Conservation (phyloP, 371 early-diverging fungal genomes). For the Actinomucor elegans region DNA sequence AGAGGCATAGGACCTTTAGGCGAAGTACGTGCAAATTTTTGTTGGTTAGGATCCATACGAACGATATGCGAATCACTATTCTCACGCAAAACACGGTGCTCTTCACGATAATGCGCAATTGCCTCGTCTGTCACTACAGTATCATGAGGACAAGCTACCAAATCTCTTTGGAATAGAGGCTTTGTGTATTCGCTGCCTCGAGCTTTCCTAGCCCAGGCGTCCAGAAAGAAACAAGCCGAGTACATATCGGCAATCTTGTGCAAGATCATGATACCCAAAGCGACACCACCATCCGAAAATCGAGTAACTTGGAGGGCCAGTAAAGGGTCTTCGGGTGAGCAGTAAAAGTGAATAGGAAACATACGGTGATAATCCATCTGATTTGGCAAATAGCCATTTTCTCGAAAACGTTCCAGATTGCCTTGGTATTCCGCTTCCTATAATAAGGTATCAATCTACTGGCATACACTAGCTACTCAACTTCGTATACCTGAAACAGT, state of each 20-base stretch:
- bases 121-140: slow-evolving; percentile 29
- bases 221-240: slow-evolving; percentile 33
- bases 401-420: slow-evolving; percentile 16
- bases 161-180: slow-evolving; percentile 17
- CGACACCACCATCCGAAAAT: slow-evolving; percentile 39
- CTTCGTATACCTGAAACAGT: slow-evolving; percentile 33
- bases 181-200: slow-evolving; percentile 15
- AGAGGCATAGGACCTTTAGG: slow-evolving; percentile 36
- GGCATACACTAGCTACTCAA: too few relatives aligned
- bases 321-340: slow-evolving; percentile 30
- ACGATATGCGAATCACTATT: background rate
- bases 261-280: slow-evolving; percentile 36
- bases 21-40: slow-evolving; percentile 25
- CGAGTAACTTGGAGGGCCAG: slow-evolving; percentile 35
- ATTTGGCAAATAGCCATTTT: slow-evolving; percentile 33
- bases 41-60: slow-evolving; percentile 26
- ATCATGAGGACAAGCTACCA: slow-evolving; percentile 23
- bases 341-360: slow-evolving; percentile 46
- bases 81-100: slow-evolving; percentile 20
- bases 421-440: slow-evolving; percentile 37
- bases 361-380: slow-evolving; percentile 42
- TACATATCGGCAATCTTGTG: slow-evolving; percentile 43
- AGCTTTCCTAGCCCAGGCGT: slow-evolving; percentile 38
- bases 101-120: slow-evolving; percentile 33
- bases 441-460: background rate